Conservation (phyloP, 148 eudicot species). For the Bassia scoparia region DNA sequence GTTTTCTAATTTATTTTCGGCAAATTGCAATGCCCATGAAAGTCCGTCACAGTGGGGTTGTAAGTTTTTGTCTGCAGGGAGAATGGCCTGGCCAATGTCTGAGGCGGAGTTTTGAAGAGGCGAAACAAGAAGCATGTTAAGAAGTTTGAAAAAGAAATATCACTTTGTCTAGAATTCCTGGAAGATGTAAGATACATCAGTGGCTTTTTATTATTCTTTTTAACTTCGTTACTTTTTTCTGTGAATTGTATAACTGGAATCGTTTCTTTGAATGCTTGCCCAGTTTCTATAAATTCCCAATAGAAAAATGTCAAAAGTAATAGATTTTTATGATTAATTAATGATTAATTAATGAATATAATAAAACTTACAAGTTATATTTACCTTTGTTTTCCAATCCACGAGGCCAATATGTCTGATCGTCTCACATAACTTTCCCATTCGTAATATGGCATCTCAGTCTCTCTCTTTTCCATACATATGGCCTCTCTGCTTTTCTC, state of each 20-base stretch:
- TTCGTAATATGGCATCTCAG: no score
- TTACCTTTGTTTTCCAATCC: no score
- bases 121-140: slow-evolving; percentile 90
- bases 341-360: no score
- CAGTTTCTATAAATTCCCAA: background rate
- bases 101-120: slow-evolving; percentile 88
- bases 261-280: background rate
- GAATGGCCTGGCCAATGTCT: slow-evolving; percentile 76
- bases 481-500: no score
- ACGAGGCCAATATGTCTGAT: no score
- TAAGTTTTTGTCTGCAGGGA: slow-evolving; percentile 42
- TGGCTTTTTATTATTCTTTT: background rate
- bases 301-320: background rate
- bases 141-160: slow-evolving; percentile 91
- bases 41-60: background rate
- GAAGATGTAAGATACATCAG: slow-evolving; percentile 73
- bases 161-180: slow-evolving; percentile 83
- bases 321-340: background rate
- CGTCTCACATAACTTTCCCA: no score
- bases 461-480: no score
- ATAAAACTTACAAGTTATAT: no score
- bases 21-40: background rate
- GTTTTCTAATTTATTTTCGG: background rate
- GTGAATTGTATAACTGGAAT: background rate
- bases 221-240: background rate